phyloP scores from a whole-genome alignment of 2,329 filamentous ascomycete genomes.

The Epichloe gansuensis region DNA sequence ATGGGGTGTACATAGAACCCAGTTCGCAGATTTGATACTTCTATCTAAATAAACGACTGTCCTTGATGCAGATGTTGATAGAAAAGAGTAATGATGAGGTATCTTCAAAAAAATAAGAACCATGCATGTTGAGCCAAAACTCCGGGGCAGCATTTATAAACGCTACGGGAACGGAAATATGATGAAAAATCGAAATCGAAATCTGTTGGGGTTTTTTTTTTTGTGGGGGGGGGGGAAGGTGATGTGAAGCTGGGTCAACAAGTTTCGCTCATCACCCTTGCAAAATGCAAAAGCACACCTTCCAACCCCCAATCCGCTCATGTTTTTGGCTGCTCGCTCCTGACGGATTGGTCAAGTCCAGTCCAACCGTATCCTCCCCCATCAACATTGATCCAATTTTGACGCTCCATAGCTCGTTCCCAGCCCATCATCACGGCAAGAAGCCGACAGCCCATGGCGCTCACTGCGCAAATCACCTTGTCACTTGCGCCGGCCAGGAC shows the following conservation, averaged over 20 bases:
- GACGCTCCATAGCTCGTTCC: slow-evolving; percentile 49
- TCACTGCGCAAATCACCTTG: slow-evolving; percentile 63
- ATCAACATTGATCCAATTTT: slow-evolving; percentile 69
- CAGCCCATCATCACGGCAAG: slow-evolving; percentile 81
- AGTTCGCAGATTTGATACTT: too few species aligned
- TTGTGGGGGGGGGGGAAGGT: too few species aligned
- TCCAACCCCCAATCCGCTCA: not conserved
- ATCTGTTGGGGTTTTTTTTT: too few species aligned
- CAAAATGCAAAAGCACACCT: not conserved
- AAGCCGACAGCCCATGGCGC: slow-evolving; percentile 57
- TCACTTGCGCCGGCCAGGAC: slow-evolving; percentile 58
- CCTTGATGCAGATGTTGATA: too few species aligned
- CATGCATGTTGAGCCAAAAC: not conserved
- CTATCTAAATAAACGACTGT: too few species aligned
- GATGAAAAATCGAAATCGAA: not conserved
- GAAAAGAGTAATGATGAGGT: not conserved
- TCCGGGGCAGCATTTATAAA: not conserved
- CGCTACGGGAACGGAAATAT: not conserved
- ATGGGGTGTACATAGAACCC: too few species aligned
- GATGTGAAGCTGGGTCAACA: too few species aligned
- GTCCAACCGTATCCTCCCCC: slow-evolving; percentile 51
- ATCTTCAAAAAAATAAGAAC: not conserved
- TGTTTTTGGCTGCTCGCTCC: not conserved
- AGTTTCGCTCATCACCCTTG: too few species aligned
- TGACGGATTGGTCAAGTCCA: slow-evolving; percentile 24